A percentile compares a stretch with the other conserved stretches of the same genome.
phyloP scores from a whole-genome alignment of 306 rosid species.

The Cucurbita argyrosperma region DNA sequence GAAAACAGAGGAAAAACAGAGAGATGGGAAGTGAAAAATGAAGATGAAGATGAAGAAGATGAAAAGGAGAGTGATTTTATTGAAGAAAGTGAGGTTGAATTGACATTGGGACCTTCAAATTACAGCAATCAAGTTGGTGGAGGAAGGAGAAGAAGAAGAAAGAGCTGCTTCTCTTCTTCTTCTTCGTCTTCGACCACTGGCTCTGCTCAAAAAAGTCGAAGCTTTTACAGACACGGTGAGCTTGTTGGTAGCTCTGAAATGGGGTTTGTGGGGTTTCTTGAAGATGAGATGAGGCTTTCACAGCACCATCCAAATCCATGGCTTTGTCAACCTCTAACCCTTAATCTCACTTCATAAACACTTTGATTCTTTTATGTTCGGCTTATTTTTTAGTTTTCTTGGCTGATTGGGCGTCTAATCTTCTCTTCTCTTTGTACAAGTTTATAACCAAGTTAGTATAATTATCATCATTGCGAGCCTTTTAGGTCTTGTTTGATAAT shows the following conservation, averaged over 20 bases:
- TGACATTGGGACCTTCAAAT: slow-evolving; percentile 66
- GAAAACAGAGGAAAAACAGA: slow-evolving; percentile 19
- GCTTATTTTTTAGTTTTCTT: neutral
- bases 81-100: slow-evolving; percentile 63
- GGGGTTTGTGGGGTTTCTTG: slow-evolving; percentile 2
- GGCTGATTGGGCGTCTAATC: neutral
- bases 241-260: neutral
- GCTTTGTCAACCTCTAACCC: slow-evolving; percentile 7
- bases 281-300: neutral
- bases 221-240: neutral
- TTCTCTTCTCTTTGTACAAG: neutral
- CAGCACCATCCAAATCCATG: slow-evolving; percentile 1
- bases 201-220: neutral
- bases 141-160: neutral
- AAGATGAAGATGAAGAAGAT: neutral
- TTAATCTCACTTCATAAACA: slow-evolving; percentile 1
- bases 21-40: slow-evolving; percentile 29
- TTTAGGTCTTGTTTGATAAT: neutral
- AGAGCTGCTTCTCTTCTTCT: slow-evolving; percentile 21
- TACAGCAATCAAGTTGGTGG: slow-evolving; percentile 9
- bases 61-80: slow-evolving; percentile 32
- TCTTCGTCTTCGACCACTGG: slow-evolving; percentile 41
- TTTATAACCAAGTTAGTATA: neutral
- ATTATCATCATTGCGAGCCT: neutral
- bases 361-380: neutral